Percentiles rank a stretch among this genome's conserved stretches.
phyloP scores from a whole-genome alignment of 164 flowering plant genomes.

The Tetracentron sinense region DNA sequence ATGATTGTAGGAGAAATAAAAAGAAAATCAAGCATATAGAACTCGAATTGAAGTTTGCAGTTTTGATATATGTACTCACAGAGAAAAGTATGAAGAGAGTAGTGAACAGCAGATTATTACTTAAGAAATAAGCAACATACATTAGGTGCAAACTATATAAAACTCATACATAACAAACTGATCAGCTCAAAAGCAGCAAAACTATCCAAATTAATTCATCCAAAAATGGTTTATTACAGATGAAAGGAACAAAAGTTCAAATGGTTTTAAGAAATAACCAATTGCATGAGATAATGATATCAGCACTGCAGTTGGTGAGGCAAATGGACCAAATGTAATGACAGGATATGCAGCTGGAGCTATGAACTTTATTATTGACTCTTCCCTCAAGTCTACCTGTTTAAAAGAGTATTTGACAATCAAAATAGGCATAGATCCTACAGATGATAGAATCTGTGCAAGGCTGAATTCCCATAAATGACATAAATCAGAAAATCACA shows the following conservation, averaged over 20 bases:
- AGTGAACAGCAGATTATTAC: too few species aligned
- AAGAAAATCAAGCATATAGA: too few species aligned
- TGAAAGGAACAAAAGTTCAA: neutral
- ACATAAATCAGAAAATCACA: slow-evolving; percentile 7
- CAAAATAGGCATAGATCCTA: neutral
- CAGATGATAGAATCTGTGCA: neutral
- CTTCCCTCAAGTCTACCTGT: slow-evolving; percentile 82
- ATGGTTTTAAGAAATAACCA: slow-evolving; percentile 43
- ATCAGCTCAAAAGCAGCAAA: neutral
- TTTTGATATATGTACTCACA: too few species aligned
- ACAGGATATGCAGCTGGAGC: slow-evolving; percentile 72
- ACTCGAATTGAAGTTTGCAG: too few species aligned
- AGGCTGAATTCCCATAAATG: neutral
- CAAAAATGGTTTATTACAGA: too few species aligned
- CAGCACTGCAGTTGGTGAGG: slow-evolving; percentile 68
- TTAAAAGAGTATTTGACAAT: neutral
- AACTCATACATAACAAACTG: neutral
- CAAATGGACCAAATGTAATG: slow-evolving; percentile 87
- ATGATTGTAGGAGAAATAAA: too few species aligned
- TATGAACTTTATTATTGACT: slow-evolving; percentile 49
- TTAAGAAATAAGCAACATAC: too few species aligned
- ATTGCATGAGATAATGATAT: slow-evolving; percentile 67
- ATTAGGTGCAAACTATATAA: neutral
- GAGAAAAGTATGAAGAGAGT: too few species aligned
- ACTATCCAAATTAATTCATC: neutral